A percentile compares a stretch with the other conserved stretches of the same genome.
Conservation (phyloP, 2,329 filamentous ascomycete species). For the Xylariaceae sp. region DNA sequence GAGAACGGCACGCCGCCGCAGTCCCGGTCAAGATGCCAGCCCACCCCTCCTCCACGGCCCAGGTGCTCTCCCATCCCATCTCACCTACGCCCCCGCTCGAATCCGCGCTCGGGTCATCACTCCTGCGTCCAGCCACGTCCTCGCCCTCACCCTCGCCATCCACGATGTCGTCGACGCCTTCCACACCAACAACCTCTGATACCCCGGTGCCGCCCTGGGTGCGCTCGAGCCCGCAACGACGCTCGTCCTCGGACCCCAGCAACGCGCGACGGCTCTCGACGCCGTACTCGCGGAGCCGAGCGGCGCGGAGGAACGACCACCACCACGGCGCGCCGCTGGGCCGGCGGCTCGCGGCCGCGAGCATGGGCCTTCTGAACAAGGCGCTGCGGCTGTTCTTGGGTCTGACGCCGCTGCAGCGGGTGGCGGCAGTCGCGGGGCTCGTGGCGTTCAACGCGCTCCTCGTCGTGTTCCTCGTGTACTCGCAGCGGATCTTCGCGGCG, state of each 20-base stretch:
- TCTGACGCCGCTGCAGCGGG: conserved; percentile 63
- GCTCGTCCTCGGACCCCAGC: conserved; percentile 18
- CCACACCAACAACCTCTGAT: conserved; percentile 38
- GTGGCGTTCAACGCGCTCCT: conserved; percentile 56
- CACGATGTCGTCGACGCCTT: conserved; percentile 33
- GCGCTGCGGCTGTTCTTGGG: conserved; percentile 54
- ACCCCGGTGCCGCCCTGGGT: conserved; percentile 51
- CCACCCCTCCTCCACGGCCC: conserved; percentile 54
- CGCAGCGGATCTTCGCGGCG: conserved; percentile 75
- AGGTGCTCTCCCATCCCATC: conserved; percentile 49
- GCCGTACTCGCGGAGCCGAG: conserved; percentile 40
- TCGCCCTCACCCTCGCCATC: conserved; percentile 28
- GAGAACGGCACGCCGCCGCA: background rate
- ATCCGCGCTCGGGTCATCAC: too few species aligned
- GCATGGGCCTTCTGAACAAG: conserved; percentile 46
- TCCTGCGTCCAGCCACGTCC: too few species aligned
- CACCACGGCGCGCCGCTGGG: conserved; percentile 36
- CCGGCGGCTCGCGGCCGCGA: conserved; percentile 46
- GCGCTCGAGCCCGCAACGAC: conserved; percentile 21
- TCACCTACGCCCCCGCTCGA: conserved; percentile 25
- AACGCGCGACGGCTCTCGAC: conserved; percentile 46
- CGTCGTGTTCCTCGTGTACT: conserved; percentile 76
- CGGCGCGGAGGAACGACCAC: conserved; percentile 2
- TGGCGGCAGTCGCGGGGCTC: conserved; percentile 56
- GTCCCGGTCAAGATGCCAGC: conserved; percentile 48